phyloP scores from a whole-genome alignment of 2,329 filamentous ascomycete genomes.

The Bertia moriformis region DNA sequence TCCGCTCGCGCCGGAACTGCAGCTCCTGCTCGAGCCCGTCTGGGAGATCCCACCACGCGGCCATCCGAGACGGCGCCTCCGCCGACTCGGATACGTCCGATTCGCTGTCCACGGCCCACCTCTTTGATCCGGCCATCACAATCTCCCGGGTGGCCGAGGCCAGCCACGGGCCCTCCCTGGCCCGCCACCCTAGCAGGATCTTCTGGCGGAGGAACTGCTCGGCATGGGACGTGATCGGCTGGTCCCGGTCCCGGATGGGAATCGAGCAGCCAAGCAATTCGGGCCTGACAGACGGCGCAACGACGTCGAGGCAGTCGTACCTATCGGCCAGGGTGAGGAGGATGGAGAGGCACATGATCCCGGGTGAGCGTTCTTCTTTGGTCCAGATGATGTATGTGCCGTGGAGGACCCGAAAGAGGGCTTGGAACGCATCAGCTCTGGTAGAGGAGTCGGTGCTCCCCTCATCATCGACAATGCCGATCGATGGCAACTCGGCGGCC shows the following conservation, averaged over 20 bases:
- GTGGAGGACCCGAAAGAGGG: no score
- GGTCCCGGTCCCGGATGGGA: conserved; percentile 37
- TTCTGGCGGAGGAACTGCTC: conserved; percentile 60
- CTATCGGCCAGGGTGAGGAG: conserved; percentile 60
- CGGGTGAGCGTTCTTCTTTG: no score
- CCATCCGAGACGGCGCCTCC: conserved; percentile 16
- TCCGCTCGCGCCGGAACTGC: conserved; percentile 46
- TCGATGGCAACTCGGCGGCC: conserved; percentile 39
- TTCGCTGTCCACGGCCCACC: no score
- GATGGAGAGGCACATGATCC: conserved; percentile 51
- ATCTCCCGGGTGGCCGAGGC: conserved; percentile 48
- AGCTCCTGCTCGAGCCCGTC: conserved; percentile 59
- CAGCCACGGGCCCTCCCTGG: conserved; percentile 47
- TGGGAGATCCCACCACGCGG: conserved; percentile 62
- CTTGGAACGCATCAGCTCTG: no score
- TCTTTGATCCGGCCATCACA: conserved; percentile 47
- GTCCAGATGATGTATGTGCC: no score
- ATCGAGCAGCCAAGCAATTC: no score
- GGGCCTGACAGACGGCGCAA: conserved; percentile 40
- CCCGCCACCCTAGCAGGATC: conserved; percentile 48
- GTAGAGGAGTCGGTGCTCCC: no score
- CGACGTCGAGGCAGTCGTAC: conserved; percentile 46
- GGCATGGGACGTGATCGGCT: conserved; percentile 24
- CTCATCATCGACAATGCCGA: conserved; percentile 51
- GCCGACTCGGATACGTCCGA: conserved; percentile 17